A percentile compares a stretch with the other conserved stretches of the same genome.
phyloP scores from a whole-genome alignment of 2,329 filamentous ascomycete species.

The Thielaviopsis populi region DNA sequence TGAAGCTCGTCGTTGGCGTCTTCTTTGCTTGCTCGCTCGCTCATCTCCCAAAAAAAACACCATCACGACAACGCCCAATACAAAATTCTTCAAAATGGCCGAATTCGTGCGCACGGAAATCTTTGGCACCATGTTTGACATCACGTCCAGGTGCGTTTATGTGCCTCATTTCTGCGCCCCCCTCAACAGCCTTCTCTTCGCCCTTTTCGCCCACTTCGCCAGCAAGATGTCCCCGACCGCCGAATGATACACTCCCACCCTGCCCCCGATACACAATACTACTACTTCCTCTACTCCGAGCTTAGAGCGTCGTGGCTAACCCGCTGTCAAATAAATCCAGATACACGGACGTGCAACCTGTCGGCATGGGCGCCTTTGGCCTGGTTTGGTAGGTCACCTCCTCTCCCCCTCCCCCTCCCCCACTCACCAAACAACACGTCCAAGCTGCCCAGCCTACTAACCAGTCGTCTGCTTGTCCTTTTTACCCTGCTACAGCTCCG shows the following conservation, averaged over 20 bases:
- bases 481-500: slow-evolving; percentile 48
- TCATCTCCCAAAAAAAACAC: background rate
- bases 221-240: background rate
- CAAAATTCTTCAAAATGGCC: slow-evolving; percentile 54
- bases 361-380: slow-evolving; percentile 98
- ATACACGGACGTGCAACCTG: slow-evolving; percentile 94
- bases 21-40: slow-evolving; percentile 15
- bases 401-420: too few species aligned
- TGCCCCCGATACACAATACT: background rate
- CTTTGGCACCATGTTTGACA: slow-evolving; percentile 98
- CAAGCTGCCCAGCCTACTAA: background rate
- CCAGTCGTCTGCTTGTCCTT: slow-evolving; percentile 8
- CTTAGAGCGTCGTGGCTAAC: background rate
- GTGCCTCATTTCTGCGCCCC: background rate
- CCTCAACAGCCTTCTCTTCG: background rate
- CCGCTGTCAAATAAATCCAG: slow-evolving; percentile 30
- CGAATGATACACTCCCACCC: background rate
- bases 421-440: background rate
- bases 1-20: background rate
- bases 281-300: background rate
- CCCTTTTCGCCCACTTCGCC: background rate
- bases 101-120: slow-evolving; percentile 99
- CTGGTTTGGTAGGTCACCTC: slow-evolving; percentile 72
- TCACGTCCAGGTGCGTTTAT: slow-evolving; percentile 70
- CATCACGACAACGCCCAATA: slow-evolving; percentile 4